These are phyloP conservation scores for Amanita pseudoporphyria DNA, from an alignment of 768 basidiomycete species.

Conservation along the genomic window DNA sequence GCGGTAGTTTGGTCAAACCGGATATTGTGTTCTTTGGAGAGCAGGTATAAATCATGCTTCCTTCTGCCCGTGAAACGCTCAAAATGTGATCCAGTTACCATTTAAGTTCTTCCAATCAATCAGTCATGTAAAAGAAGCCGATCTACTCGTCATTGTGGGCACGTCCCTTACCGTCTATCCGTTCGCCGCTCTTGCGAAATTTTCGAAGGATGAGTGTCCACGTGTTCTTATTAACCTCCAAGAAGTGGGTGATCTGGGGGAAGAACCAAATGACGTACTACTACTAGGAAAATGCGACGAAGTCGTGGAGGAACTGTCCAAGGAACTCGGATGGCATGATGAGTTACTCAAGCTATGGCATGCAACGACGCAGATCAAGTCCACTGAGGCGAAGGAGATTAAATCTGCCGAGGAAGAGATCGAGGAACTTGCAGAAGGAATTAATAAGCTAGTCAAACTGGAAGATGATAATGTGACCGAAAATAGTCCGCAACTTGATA, in stretches of 20 bases:
- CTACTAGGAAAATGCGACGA: constrained; percentile 67
- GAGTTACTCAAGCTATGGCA: constrained; percentile 50
- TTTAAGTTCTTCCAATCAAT: constrained; percentile 51
- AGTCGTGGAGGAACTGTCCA: constrained; percentile 48
- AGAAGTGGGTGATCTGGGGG: constrained; percentile 57
- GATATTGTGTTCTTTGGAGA: constrained; percentile 95
- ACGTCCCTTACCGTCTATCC: constrained; percentile 85
- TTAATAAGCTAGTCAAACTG: not conserved
- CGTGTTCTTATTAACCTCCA: constrained; percentile 90
- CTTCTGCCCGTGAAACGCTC: not conserved
- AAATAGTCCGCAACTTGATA: not conserved
- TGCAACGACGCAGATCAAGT: constrained; percentile 26
- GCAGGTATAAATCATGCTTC: constrained; percentile 33
- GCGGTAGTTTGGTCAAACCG: constrained; percentile 78
- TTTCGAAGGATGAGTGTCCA: constrained; percentile 49
- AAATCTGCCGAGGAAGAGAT: constrained; percentile 7
- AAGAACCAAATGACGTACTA: constrained; percentile 46
- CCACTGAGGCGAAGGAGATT: constrained; percentile 4
- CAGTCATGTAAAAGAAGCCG: constrained; percentile 48
- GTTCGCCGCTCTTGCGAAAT: constrained; percentile 68
- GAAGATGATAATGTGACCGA: not conserved
- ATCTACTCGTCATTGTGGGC: constrained; percentile 85
- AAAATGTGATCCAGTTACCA: constrained; percentile 48
- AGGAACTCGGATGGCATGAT: constrained; percentile 66
- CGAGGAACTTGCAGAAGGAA: not conserved